phyloP scores from a whole-genome alignment of 441 rosid species.

The Erodium texanum region DNA sequence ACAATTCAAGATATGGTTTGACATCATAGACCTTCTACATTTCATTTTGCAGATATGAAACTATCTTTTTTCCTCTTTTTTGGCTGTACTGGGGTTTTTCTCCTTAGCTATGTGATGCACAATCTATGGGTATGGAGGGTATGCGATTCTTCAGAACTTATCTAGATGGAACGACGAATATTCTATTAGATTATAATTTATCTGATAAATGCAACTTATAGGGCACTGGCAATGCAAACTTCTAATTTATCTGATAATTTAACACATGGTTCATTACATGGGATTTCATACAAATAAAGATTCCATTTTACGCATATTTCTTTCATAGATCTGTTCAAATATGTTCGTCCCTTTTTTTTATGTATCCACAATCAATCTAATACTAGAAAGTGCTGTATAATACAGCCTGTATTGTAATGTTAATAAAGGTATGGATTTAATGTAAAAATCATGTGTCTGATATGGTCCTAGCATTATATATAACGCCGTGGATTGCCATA shows the following conservation, averaged over 20 bases:
- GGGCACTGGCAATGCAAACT: conserved; percentile 97
- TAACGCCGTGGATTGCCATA: no score
- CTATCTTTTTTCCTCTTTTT: conserved; percentile 86
- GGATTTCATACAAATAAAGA: no score
- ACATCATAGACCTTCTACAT: conserved; percentile 16
- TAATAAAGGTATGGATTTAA: no score
- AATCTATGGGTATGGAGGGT: conserved; percentile 99
- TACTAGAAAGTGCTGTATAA: no score
- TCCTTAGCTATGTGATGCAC: conserved; percentile 95
- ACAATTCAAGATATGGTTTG: conserved; percentile 14
- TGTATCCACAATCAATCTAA: no score
- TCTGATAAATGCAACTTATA: conserved; percentile 28
- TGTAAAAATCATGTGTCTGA: no score
- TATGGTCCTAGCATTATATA: no score
- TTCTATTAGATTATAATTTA: conserved; percentile 14
- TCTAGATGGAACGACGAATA: conserved; percentile 1
- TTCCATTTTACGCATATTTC: no score
- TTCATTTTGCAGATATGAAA: conserved; percentile 54
- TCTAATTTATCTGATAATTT: conserved; percentile 35
- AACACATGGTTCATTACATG: background rate
- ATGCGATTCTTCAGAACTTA: conserved; percentile 19
- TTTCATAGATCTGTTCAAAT: no score
- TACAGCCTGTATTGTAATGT: no score
- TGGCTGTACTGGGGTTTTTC: conserved; percentile 77
- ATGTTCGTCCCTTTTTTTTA: no score